Conservation (phyloP, 768 basidiomycete genomes). For the Auricularia sp. region DNA sequence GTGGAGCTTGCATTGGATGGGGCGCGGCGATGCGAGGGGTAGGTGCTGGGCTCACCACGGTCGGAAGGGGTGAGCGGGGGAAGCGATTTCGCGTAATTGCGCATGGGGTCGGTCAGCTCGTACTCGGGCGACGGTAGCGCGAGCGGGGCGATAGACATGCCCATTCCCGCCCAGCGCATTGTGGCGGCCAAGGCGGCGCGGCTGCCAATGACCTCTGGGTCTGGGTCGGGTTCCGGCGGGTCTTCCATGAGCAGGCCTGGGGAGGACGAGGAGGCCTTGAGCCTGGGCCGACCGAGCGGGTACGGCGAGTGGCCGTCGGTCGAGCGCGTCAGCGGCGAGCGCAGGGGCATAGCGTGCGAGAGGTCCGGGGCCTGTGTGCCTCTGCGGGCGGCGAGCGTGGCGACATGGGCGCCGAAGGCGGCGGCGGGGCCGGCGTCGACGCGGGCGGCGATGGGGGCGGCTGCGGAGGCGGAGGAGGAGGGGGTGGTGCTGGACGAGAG, state of each 20-base stretch:
- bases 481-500: constrained; percentile 39
- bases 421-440: neutral
- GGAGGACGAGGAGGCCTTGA: constrained; percentile 6
- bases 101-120: constrained; percentile 86
- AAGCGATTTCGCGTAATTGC: constrained; percentile 16
- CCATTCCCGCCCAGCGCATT: constrained; percentile 76
- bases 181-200: constrained; percentile 45
- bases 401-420: neutral
- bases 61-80: neutral
- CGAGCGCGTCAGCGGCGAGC: neutral
- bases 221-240: constrained; percentile 4
- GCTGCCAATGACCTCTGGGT: neutral
- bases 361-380: neutral
- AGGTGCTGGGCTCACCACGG: constrained; percentile 3
- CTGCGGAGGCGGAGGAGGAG: constrained; percentile 21
- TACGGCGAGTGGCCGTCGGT: neutral
- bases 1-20: neutral
- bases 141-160: constrained; percentile 76
- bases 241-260: constrained; percentile 4
- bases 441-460: constrained; percentile 9
- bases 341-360: neutral
- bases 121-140: constrained; percentile 85
- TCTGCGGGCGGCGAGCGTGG: neutral
- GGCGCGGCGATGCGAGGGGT: neutral
- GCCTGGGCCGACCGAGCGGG: neutral